Evolutionary conservation across 176 grass and related monocot species (phyloP).

Genomic region (Aechmea fasciata): DNA sequence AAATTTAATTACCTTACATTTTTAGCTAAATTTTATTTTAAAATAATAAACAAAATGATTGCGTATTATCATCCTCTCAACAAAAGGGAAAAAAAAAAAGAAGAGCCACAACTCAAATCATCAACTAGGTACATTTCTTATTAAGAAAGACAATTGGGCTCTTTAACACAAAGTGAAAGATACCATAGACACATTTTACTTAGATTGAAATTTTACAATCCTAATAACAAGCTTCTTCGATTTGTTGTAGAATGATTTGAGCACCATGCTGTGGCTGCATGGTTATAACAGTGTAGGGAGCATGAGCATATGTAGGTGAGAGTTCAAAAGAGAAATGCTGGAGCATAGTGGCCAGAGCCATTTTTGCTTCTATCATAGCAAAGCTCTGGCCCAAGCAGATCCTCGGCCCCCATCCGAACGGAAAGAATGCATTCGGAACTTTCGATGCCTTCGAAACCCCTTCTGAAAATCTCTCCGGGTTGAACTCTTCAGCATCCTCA

Average conservation of each 20-base stretch:
- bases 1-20: no score
- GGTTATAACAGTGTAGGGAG: conserved; percentile 32
- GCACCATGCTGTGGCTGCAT: conserved; percentile 62
- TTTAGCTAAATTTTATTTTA: no score
- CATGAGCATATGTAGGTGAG: conserved; percentile 42
- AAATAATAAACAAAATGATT: no score
- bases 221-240: neutral
- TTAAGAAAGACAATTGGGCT: no score
- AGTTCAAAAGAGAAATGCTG: conserved; percentile 49
- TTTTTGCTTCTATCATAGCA: conserved; percentile 56
- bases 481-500: conserved; percentile 46
- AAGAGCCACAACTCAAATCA: no score
- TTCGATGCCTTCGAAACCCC: conserved; percentile 59
- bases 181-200: neutral
- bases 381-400: conserved; percentile 83
- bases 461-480: conserved; percentile 44
- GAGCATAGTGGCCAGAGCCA: conserved; percentile 52
- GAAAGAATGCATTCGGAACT: conserved; percentile 40
- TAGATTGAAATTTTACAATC: neutral
- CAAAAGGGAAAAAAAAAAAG: no score
- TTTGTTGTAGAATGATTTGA: conserved; percentile 19
- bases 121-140: no score
- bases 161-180: no score
- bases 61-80: no score
- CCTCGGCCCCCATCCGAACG: conserved; percentile 58